Percentiles rank a stretch among this genome's conserved stretches.
These are phyloP conservation scores for Amborella trichopoda DNA, from an alignment of 164 flowering plant genomes.

Conservation along the genomic window DNA sequence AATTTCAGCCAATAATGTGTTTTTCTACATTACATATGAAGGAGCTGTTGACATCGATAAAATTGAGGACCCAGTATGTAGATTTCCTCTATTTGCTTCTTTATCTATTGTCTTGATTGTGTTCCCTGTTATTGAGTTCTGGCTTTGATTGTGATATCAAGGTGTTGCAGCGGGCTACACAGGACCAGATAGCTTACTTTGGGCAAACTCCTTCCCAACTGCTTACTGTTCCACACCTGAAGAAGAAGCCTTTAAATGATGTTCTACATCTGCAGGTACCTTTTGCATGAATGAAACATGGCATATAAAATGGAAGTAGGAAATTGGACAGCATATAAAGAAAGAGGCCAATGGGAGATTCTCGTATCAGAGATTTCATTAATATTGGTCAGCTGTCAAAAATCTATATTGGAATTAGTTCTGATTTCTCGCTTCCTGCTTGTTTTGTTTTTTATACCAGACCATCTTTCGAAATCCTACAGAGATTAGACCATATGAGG, in stretches of 20 bases:
- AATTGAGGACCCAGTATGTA: slow-evolving; percentile 80
- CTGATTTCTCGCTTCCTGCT: not conserved
- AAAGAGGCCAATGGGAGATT: too few relatives aligned
- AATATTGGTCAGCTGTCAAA: too few relatives aligned
- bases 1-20: slow-evolving; percentile 75
- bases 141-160: slow-evolving; percentile 11
- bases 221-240: slow-evolving; percentile 75
- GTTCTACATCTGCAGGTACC: slow-evolving; percentile 89
- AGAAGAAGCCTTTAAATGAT: slow-evolving; percentile 62
- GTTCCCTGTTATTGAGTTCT: not conserved
- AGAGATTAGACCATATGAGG: slow-evolving; percentile 58
- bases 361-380: too few relatives aligned
- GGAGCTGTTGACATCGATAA: slow-evolving; percentile 96
- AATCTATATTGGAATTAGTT: too few relatives aligned
- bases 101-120: not conserved
- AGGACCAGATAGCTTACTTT: slow-evolving; percentile 97
- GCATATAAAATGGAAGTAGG: too few relatives aligned
- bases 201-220: slow-evolving; percentile 99
- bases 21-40: slow-evolving; percentile 95
- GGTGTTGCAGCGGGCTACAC: slow-evolving; percentile 90
- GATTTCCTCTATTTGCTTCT: not conserved
- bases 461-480: slow-evolving; percentile 91
- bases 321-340: too few relatives aligned
- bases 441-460: slow-evolving; percentile 25
- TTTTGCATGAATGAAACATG: not conserved